phyloP scores from a whole-genome alignment of 768 basidiomycete genomes.

The Auricularia auricula-judae region DNA sequence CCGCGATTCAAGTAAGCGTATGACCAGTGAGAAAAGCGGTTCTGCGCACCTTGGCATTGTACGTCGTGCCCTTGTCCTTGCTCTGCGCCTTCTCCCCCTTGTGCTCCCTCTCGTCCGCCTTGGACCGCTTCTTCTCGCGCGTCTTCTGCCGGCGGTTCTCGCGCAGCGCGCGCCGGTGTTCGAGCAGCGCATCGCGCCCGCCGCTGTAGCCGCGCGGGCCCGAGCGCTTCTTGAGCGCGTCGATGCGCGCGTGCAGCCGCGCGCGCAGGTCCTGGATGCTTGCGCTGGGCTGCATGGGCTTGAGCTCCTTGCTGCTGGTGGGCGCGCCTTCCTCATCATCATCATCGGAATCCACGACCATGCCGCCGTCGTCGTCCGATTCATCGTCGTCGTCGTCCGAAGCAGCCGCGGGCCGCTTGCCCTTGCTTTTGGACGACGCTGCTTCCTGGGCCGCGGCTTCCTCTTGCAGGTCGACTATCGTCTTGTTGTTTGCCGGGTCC shows the following conservation, averaged over 20 bases:
- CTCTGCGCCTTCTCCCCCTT: conserved; percentile 29
- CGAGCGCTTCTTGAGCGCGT: conserved; percentile 26
- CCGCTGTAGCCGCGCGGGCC: conserved; percentile 25
- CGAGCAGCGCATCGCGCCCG: conserved; percentile 72
- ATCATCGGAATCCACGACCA: conserved; percentile 4
- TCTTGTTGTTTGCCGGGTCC: conserved; percentile 84
- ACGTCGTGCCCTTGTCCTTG: conserved; percentile 25
- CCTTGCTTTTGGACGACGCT: conserved; percentile 37
- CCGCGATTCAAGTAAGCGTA: conserved; percentile 1
- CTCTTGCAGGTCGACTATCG: conserved; percentile 60
- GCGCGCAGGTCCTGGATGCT: conserved; percentile 56
- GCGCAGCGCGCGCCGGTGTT: conserved; percentile 72
- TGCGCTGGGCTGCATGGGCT: conserved; percentile 55
- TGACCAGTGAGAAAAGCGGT: neutral
- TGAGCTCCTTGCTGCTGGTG: conserved; percentile 19
- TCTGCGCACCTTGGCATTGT: conserved; percentile 40
- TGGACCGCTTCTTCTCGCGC: conserved; percentile 65
- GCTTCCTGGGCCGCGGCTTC: conserved; percentile 25
- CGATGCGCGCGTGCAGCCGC: conserved; percentile 68
- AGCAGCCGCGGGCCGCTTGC: conserved; percentile 24
- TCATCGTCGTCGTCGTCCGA: conserved; percentile 22
- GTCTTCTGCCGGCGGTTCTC: conserved; percentile 81
- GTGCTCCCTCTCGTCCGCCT: conserved; percentile 36
- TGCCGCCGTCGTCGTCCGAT: conserved; percentile 9
- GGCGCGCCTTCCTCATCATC: conserved; percentile 14